Evolutionary conservation across 2,329 filamentous ascomycete species (phyloP).

Genomic region (Pseudocercospora ulei): DNA sequence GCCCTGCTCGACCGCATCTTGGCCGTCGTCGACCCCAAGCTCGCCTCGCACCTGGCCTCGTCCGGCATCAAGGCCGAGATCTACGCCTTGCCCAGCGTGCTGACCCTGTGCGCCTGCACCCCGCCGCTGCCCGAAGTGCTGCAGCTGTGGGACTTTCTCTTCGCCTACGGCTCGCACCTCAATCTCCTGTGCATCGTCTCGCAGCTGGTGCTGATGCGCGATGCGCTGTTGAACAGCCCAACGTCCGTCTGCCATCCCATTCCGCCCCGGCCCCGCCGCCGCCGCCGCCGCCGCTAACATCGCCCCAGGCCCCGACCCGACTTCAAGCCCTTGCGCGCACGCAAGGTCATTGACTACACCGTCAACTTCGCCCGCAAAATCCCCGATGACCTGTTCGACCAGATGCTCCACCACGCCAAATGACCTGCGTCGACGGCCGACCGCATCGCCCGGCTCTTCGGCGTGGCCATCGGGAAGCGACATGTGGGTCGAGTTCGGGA

Average conservation of each 20-base stretch:
- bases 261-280: neutral
- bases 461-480: too few relatives aligned
- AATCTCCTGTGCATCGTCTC: slow-evolving; percentile 96
- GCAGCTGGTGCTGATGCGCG: slow-evolving; percentile 78
- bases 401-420: slow-evolving; percentile 79
- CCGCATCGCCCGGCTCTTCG: too few relatives aligned
- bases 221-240: slow-evolving; percentile 69
- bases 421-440: too few relatives aligned
- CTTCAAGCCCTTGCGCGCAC: slow-evolving; percentile 32
- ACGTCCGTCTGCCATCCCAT: slow-evolving; percentile 50
- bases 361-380: slow-evolving; percentile 82
- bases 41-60: slow-evolving; percentile 71
- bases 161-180: slow-evolving; percentile 87
- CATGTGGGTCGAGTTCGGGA: too few relatives aligned
- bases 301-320: slow-evolving; percentile 61
- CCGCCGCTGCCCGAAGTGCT: slow-evolving; percentile 89
- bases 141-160: slow-evolving; percentile 90
- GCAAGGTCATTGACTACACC: slow-evolving; percentile 48
- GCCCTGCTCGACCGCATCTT: slow-evolving; percentile 86
- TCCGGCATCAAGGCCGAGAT: slow-evolving; percentile 88
- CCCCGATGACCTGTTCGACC: slow-evolving; percentile 77
- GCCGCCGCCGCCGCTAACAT: slow-evolving; percentile 15
- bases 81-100: slow-evolving; percentile 89
- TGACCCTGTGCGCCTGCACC: slow-evolving; percentile 91
- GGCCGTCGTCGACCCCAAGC: slow-evolving; percentile 78